These are phyloP conservation scores for Dactylis glomerata DNA, from an alignment of 176 grass and related monocot species.

Conservation along the genomic window DNA sequence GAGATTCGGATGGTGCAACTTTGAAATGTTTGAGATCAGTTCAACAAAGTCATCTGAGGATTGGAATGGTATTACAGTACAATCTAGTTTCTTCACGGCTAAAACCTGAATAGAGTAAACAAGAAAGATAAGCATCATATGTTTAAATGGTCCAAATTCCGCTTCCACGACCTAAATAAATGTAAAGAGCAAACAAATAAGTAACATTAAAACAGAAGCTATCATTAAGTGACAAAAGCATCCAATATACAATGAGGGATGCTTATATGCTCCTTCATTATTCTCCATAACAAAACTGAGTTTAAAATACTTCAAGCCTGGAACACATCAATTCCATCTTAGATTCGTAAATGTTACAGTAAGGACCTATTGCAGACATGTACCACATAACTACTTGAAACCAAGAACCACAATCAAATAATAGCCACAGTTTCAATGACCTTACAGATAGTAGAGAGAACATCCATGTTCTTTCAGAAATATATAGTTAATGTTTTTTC, in stretches of 20 bases:
- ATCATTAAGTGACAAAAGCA: neutral
- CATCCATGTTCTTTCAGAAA: neutral
- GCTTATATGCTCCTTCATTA: neutral
- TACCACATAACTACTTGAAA: neutral
- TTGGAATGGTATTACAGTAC: conserved; percentile 59
- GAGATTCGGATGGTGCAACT: conserved; percentile 77
- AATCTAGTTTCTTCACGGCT: conserved; percentile 91
- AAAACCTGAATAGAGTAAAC: conserved; percentile 62
- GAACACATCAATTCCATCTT: neutral
- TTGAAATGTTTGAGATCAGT: conserved; percentile 65
- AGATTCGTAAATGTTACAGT: neutral
- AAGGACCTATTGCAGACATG: neutral
- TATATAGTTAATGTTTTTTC: neutral
- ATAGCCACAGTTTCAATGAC: neutral
- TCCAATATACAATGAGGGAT: conserved; percentile 13
- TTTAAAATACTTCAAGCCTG: neutral
- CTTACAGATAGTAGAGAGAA: conserved; percentile 9
- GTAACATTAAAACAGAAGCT: neutral
- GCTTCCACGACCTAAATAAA: neutral
- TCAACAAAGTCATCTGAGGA: conserved; percentile 87
- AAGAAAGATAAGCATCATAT: conserved; percentile 22
- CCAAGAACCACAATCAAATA: neutral
- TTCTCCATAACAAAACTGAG: neutral
- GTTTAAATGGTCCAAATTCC: neutral
- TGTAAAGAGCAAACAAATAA: neutral